Conservation (phyloP, 1,139 yeast genomes). For the Saccharomycopsis hybrid region DNA sequence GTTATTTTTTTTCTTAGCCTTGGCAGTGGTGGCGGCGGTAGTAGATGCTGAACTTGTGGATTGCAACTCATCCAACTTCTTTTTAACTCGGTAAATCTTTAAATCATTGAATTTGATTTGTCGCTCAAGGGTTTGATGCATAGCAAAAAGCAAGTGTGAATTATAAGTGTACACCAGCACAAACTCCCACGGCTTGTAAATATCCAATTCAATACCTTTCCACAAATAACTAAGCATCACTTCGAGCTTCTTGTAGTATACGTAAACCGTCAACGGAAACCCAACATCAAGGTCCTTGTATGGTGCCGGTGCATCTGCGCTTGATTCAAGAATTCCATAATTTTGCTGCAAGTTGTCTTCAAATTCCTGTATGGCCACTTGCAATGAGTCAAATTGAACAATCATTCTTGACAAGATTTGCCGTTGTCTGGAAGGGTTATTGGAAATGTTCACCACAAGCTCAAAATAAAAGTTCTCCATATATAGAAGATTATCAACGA, state of each 20-base stretch:
- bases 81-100: constrained; percentile 30
- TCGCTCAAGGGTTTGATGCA: constrained; percentile 44
- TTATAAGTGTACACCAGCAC: constrained; percentile 65
- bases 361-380: constrained; percentile 54
- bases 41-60: constrained; percentile 25
- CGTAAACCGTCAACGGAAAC: constrained; percentile 62
- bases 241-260: constrained; percentile 56
- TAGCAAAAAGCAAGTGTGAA: constrained; percentile 43
- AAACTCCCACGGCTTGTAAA: constrained; percentile 69
- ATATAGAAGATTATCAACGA: constrained; percentile 27
- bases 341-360: constrained; percentile 29
- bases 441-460: constrained; percentile 50
- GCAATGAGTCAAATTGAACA: constrained; percentile 71
- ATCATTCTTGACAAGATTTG: constrained; percentile 56
- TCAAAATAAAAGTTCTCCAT: constrained; percentile 48
- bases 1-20: constrained; percentile 30
- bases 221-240: constrained; percentile 68
- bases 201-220: constrained; percentile 70
- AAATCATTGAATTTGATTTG: constrained; percentile 41
- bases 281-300: too few relatives aligned
- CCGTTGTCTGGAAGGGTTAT: constrained; percentile 78
- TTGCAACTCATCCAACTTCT: constrained; percentile 40
- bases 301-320: constrained; percentile 27
- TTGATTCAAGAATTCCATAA: constrained; percentile 15
- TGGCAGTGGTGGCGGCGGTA: constrained; percentile 21